phyloP scores from a whole-genome alignment of 306 rosid species.

The Lathyrus sativus region DNA sequence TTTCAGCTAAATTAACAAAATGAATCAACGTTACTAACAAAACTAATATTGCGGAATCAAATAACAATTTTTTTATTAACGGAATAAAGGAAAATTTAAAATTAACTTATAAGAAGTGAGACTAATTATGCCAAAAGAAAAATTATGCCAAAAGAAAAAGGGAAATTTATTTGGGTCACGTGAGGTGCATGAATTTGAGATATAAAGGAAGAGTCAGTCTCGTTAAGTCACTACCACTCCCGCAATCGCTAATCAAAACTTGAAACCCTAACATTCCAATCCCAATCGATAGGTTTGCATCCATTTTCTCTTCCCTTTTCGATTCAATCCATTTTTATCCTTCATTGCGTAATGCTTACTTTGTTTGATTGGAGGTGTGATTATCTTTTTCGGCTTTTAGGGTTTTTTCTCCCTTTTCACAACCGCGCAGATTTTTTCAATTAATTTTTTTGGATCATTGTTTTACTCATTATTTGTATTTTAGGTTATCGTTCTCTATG shows the following conservation, averaged over 20 bases:
- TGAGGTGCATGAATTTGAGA: background rate
- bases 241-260: background rate
- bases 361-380: background rate
- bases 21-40: no score
- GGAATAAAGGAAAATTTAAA: background rate
- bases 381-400: background rate
- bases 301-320: background rate
- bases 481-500: background rate
- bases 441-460: background rate
- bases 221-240: background rate
- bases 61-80: no score
- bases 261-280: background rate
- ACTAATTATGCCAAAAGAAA: no score
- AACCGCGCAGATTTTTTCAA: background rate
- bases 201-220: background rate
- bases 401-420: background rate
- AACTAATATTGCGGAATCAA: no score
- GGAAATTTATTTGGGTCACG: background rate
- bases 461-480: no score
- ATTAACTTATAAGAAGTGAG: no score
- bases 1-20: no score
- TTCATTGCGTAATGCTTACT: background rate
- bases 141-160: background rate
- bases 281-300: background rate
- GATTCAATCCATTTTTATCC: background rate